Base-by-base conservation (phyloP, 1,284 basidiomycete species). In the Microstroma glucosiphilum region DNA sequence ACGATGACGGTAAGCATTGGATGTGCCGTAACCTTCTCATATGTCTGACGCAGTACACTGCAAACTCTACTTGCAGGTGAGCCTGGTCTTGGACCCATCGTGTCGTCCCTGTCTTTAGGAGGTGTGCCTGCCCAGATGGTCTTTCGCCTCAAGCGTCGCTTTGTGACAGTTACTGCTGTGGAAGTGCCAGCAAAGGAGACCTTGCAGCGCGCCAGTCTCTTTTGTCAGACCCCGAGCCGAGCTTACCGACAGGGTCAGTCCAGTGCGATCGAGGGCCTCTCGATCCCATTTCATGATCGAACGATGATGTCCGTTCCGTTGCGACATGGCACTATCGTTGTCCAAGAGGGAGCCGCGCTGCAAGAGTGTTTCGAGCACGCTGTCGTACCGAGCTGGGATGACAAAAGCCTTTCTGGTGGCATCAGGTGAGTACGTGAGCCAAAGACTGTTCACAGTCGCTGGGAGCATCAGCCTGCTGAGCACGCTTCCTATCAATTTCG, bases 81-180 rank as follows among this genome's bases (percentile, higher is more conserved):
- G 40, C 70, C 71, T 0, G 71, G 71, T 1, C 46, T 72, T 0
- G 71, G 71, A 0, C 60, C 71, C 0, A 48, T 72, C 30, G 68
- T 72, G 12, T 59, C 66, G 1, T 71, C 71, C 1, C 64, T 72
- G 17, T 68, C 65, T 3, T 59, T 72, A 8, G 71, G 70, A 1
- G 7, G 13, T 2, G 60, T 60, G 2, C 54, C 60, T 2, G 71
- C 70, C 15, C 53, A 60, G 9, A 72, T 72, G 70, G 65, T 60
- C 42, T 72, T 72, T 15, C 37, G 70, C 0, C 46, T 71, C 40
- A 72, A 72, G 57, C 26, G 46, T 48, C 46, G 46, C 46, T n/a
- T 48, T 23, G 46, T 23, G 6, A 12, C n/a, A n/a, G n/a, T 6
- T 23, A 48, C 23, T 37, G 9, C 30, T 37, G 30, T 12, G 46